Conservation (phyloP, 352 stramenopile genomes). For the Elongisporangium senticosum region DNA sequence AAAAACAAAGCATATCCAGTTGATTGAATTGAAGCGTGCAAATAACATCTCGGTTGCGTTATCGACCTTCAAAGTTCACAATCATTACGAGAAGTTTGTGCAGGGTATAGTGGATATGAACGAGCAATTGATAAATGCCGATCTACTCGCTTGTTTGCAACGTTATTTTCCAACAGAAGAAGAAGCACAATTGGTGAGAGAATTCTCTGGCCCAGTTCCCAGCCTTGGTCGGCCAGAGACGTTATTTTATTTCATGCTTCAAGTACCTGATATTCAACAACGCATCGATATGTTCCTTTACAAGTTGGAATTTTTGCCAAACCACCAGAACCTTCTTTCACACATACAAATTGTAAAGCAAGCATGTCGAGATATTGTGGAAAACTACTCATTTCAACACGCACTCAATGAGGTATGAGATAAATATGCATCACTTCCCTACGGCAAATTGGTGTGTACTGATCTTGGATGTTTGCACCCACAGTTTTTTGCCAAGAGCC, state of each 20-base stretch:
- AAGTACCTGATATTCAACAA: slow-evolving; percentile 46
- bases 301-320: slow-evolving; percentile 61
- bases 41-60: slow-evolving; percentile 76
- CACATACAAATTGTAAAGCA: slow-evolving; percentile 56
- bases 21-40: slow-evolving; percentile 73
- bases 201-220: slow-evolving; percentile 34
- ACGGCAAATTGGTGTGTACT: background rate
- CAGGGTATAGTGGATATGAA: slow-evolving; percentile 56
- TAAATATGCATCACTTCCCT: background rate
- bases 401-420: slow-evolving; percentile 34
- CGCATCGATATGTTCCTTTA: slow-evolving; percentile 75
- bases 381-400: slow-evolving; percentile 63
- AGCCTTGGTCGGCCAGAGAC: slow-evolving; percentile 64
- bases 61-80: slow-evolving; percentile 72
- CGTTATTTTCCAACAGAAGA: slow-evolving; percentile 72
- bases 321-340: slow-evolving; percentile 28
- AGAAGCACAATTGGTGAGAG: slow-evolving; percentile 37
- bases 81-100: slow-evolving; percentile 60
- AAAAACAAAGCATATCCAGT: slow-evolving; percentile 66
- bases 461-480: slow-evolving; percentile 1
- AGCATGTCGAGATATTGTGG: slow-evolving; percentile 55
- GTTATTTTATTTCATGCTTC: slow-evolving; percentile 64
- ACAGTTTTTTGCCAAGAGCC: slow-evolving; percentile 44
- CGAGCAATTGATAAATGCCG: slow-evolving; percentile 44
- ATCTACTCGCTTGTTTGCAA: slow-evolving; percentile 64